Conservation (phyloP, 2,329 filamentous ascomycete species). For the Plenodomus biglobosus region DNA sequence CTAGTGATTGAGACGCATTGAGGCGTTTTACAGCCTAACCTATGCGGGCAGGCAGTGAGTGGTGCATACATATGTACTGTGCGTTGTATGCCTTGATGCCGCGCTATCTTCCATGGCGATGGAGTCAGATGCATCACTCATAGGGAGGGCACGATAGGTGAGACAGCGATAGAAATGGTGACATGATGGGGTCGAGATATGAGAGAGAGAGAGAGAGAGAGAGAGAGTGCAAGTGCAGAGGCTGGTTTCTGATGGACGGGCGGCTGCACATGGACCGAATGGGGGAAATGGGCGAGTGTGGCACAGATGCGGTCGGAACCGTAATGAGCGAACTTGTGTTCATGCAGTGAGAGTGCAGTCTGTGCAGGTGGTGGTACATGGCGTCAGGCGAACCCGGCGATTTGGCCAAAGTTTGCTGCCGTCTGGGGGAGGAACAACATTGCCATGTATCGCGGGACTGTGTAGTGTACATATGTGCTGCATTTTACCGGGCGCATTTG, state of each 20-base stretch:
- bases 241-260: background rate
- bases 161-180: conserved; percentile 1
- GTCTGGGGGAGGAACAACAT: background rate
- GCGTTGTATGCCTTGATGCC: background rate
- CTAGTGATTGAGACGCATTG: background rate
- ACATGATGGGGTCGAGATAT: conserved; percentile 1
- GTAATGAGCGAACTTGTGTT: conserved; percentile 15
- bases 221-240: background rate
- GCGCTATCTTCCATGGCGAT: background rate
- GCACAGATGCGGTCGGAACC: conserved; percentile 11
- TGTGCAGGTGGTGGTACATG: background rate
- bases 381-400: background rate
- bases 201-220: no score
- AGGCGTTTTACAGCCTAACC: background rate
- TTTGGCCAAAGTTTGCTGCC: background rate
- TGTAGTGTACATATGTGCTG: no score
- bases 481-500: background rate
- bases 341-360: conserved; percentile 4
- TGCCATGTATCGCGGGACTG: conserved; percentile 4
- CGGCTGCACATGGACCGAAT: conserved; percentile 8
- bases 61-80: no score
- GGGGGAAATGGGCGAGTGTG: conserved; percentile 9
- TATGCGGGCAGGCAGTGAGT: background rate
- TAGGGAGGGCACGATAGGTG: background rate
- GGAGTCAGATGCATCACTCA: background rate